Evolutionary conservation across 371 early-diverging fungal species (phyloP), one percentile per base, ranked within the genome.

Genomic region (Mucor sp.): DNA sequence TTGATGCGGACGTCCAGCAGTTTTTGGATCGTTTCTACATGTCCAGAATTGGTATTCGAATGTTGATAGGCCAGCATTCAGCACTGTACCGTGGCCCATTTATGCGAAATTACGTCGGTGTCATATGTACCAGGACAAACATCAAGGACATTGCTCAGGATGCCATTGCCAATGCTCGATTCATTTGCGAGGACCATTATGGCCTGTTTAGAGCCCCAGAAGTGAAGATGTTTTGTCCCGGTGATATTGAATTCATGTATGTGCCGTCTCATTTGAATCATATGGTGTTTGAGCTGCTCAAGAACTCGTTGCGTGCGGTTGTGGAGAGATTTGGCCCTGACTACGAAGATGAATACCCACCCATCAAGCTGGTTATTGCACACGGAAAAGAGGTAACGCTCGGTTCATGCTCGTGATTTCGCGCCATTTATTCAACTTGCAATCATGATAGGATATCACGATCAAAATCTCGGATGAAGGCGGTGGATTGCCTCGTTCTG

Each of bases 401-500:
- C 4, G 41, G 41, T 41, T 41, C 41, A 41, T 41, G 41, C 41
- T 15, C 17, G 17, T 17, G 17, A 5, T 6, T 41, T 41, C 17
- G 41, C 41, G 17, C 4, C 4, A 41, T 17, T 1, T 41, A 41
- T 17, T 41, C 17, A 41, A 9, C 14, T 17, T 41, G 17, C 11
- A 4, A 41, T n/a, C n/a, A n/a, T 41, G 41, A 6, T 41, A 53
- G 53, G 99, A 98, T 79, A 96, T 98, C 58, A 96, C 99, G 8
- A 95, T 98, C 68, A 98, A 98, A 79, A 91, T 98, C 50, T 91
- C 91, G 14, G 99, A 98, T 77, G 97, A 98, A 76, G 99, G 99
- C 15, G 97, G 97, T n/a, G 97, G 99, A 62, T 94, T 96, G 61
- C 95, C 97, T 35, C 80, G 97, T 58, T 90, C 93, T 39, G 95